phyloP scores from a whole-genome alignment of 73 alveolate species.

The Paramecium tetraurelia region DNA sequence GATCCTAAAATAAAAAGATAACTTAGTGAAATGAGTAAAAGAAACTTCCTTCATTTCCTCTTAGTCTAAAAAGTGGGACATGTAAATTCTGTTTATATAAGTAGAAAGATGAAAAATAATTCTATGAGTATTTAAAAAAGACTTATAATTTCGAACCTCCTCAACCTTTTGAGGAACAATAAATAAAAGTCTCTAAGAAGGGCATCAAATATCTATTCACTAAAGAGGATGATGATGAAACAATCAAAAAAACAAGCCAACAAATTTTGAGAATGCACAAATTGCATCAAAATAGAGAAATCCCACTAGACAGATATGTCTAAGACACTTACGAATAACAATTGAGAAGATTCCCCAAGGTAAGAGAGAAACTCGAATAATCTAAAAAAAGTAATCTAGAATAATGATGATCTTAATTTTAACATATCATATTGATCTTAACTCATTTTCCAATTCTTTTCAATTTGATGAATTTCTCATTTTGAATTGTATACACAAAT shows the following conservation, averaged over 20 bases:
- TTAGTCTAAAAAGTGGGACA: slow-evolving; percentile 38
- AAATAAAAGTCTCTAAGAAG: background rate
- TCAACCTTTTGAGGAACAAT: background rate
- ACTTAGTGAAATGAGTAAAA: slow-evolving; percentile 26
- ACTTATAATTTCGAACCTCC: slow-evolving; percentile 50
- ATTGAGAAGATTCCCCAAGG: slow-evolving; percentile 23
- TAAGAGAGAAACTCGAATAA: background rate
- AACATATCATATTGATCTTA: background rate
- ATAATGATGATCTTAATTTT: background rate
- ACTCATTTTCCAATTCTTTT: background rate
- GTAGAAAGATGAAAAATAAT: slow-evolving; percentile 37
- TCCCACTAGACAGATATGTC: slow-evolving; percentile 8
- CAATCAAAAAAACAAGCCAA: background rate
- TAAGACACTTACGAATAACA: background rate
- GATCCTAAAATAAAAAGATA: slow-evolving; percentile 1
- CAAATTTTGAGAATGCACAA: background rate
- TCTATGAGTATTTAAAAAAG: slow-evolving; percentile 33
- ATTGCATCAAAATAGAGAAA: background rate
- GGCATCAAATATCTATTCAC: slow-evolving; percentile 18
- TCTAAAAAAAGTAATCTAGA: background rate
- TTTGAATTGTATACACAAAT: slow-evolving; percentile 25
- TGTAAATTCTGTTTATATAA: background rate
- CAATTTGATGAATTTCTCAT: background rate
- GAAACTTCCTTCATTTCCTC: slow-evolving; percentile 37
- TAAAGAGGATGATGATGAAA: slow-evolving; percentile 19